Evolutionary conservation across 116 monocot species (phyloP), one percentile per base, ranked within the genome.

Genomic region (Trichopus zeylanicus): DNA sequence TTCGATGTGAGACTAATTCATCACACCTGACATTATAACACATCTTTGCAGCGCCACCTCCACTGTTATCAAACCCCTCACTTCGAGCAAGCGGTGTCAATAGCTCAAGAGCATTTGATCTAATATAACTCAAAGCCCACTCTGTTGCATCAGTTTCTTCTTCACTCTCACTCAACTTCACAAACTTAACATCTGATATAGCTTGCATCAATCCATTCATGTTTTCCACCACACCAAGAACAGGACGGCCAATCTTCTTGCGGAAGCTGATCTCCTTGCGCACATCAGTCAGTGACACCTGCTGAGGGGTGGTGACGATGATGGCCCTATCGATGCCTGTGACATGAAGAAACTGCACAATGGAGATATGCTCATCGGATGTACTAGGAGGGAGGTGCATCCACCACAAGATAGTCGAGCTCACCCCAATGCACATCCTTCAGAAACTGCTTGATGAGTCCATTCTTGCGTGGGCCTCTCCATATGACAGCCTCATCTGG

Each of bases 361-460:
- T 82, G 6, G 93, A 89, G 5, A 93, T 93, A 39, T 93, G 93
- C 46, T 93, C 93, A 28, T 93, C 89, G 20, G 82, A 89, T 7
- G 93, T 93, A 4, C 93, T 89, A 4, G 93, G 93, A 6, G 93
- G 85, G 1, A n/a, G 93, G 85, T 1, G 93, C 85, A 52, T 93
- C 93, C 6, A 93, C 86, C 32, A 89, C 83, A 18, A 93, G 85
- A 56, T 93, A 93, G 66, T 93, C 93, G 3, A 86, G 46, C 62
- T 88, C 85, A 0, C 93, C 93, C 93, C 89, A 93, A 39, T 93
- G 67, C 15, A 93, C 93, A 53, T 93, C 89, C 68, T 88, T 93
- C 10, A 93, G 26, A 67, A 88, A 93, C 62, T 93, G 81, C 47
- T 93, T 93, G 72, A 93, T 93, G 26, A 93, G 79, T 4, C 82